Conservation (phyloP, 352 stramenopile species). For the Pythium phragmiticola region DNA sequence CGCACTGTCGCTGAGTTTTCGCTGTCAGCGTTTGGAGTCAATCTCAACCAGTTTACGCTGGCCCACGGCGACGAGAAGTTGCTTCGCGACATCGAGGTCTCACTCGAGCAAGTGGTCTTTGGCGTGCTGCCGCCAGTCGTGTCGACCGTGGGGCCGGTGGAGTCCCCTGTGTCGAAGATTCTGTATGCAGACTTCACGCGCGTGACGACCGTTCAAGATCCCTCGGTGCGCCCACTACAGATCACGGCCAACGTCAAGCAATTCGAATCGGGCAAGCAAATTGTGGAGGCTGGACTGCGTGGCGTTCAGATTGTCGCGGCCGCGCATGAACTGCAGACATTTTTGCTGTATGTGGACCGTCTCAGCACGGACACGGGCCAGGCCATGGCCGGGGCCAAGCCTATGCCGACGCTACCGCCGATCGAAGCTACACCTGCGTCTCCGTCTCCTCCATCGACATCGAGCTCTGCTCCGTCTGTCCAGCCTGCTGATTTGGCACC, state of each 20-base stretch:
- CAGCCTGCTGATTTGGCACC: conserved; percentile 22
- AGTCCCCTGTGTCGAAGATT: conserved; percentile 31
- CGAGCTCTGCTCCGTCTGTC: not conserved
- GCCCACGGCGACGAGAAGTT: conserved; percentile 20
- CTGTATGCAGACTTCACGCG: conserved; percentile 30
- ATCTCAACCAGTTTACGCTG: conserved; percentile 25
- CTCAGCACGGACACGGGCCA: conserved; percentile 22
- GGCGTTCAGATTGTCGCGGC: conserved; percentile 29
- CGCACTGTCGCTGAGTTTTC: conserved; percentile 28
- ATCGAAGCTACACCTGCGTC: conserved; percentile 4
- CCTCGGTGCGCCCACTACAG: conserved; percentile 19
- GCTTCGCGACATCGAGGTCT: conserved; percentile 23
- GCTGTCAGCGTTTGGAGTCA: conserved; percentile 27
- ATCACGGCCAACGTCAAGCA: conserved; percentile 29
- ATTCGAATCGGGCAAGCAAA: conserved; percentile 28
- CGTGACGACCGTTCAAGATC: conserved; percentile 5
- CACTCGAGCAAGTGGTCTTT: conserved; percentile 31
- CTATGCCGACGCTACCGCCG: conserved; percentile 21
- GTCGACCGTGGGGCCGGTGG: conserved; percentile 26
- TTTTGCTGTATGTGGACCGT: conserved; percentile 37
- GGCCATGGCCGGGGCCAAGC: conserved; percentile 30
- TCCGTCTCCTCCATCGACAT: conserved; percentile 2
- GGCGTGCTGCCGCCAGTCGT: conserved; percentile 21
- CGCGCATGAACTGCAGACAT: conserved; percentile 33
- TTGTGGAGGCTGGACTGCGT: conserved; percentile 17